A percentile compares a stretch with the other conserved stretches of the same genome.
Evolutionary conservation across 345 rosid species (phyloP).

Genomic region (Syzygium jambos): DNA sequence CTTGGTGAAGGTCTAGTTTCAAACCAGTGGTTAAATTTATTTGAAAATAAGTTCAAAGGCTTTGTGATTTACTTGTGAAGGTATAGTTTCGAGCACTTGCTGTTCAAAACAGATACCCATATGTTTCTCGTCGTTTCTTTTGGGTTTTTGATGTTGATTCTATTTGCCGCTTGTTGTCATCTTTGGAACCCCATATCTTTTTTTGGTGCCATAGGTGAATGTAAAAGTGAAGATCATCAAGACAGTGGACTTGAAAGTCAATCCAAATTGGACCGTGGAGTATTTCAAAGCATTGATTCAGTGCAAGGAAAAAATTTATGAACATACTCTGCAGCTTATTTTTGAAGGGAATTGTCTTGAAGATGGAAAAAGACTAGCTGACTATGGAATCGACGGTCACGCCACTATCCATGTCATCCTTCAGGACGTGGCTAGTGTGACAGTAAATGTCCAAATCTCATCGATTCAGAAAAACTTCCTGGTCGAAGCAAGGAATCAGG

Average conservation of each 20-base stretch:
- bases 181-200: neutral
- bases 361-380: neutral
- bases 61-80: neutral
- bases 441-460: neutral
- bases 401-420: neutral
- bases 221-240: slow-evolving; percentile 18
- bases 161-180: neutral
- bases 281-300: slow-evolving; percentile 10
- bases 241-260: slow-evolving; percentile 5
- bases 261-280: slow-evolving; percentile 9
- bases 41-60: neutral
- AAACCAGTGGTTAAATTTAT: neutral
- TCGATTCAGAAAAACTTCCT: neutral
- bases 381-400: neutral
- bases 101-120: neutral
- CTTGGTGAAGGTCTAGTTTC: neutral
- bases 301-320: slow-evolving; percentile 11
- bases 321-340: slow-evolving; percentile 6
- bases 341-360: slow-evolving; percentile 10
- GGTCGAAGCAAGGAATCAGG: neutral
- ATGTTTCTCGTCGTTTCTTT: neutral
- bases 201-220: slow-evolving; percentile 8
- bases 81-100: neutral
- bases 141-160: neutral
- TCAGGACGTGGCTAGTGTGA: neutral